Conservation (phyloP, 495 filamentous ascomycete genomes). For the Baudoinia panamericana region DNA sequence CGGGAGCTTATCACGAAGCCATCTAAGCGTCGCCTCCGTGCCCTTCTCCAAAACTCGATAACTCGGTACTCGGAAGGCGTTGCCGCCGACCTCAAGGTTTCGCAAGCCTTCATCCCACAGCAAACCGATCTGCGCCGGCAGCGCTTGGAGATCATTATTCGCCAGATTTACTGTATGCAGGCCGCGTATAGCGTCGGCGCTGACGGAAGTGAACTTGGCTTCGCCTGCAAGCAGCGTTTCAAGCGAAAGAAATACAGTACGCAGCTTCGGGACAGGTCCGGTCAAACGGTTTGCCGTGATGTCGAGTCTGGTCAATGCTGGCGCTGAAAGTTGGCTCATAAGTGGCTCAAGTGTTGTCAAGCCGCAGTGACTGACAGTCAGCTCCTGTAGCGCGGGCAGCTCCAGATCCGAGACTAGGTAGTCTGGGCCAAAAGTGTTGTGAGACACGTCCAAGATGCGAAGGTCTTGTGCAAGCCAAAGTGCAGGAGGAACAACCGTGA, state of each 20-base stretch:
- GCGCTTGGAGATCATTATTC: constrained; percentile 65
- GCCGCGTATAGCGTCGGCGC: constrained; percentile 60
- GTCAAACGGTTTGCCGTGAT: constrained; percentile 66
- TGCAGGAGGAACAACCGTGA: constrained; percentile 50
- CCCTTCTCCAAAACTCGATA: constrained; percentile 78
- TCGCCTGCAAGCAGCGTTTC: constrained; percentile 56
- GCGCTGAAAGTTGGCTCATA: constrained; percentile 49
- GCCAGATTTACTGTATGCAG: constrained; percentile 62
- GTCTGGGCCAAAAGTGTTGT: constrained; percentile 57
- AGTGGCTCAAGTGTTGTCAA: constrained; percentile 54
- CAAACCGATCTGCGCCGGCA: constrained; percentile 68
- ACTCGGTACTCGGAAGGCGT: constrained; percentile 73
- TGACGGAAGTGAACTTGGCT: constrained; percentile 54
- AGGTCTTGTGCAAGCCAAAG: constrained; percentile 54
- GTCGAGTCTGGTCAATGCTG: constrained; percentile 60
- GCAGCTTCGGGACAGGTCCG: constrained; percentile 44
- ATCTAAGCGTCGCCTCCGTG: constrained; percentile 73
- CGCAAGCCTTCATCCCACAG: constrained; percentile 41
- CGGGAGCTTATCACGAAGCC: constrained; percentile 67
- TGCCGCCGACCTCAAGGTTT: constrained; percentile 57
- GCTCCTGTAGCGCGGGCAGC: constrained; percentile 58
- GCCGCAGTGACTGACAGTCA: constrained; percentile 58
- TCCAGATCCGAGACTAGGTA: constrained; percentile 46
- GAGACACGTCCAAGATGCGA: constrained; percentile 61
- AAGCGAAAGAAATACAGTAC: constrained; percentile 50